Conservation (phyloP, 2,329 filamentous ascomycete species). For the Mollisia scopiformis region DNA sequence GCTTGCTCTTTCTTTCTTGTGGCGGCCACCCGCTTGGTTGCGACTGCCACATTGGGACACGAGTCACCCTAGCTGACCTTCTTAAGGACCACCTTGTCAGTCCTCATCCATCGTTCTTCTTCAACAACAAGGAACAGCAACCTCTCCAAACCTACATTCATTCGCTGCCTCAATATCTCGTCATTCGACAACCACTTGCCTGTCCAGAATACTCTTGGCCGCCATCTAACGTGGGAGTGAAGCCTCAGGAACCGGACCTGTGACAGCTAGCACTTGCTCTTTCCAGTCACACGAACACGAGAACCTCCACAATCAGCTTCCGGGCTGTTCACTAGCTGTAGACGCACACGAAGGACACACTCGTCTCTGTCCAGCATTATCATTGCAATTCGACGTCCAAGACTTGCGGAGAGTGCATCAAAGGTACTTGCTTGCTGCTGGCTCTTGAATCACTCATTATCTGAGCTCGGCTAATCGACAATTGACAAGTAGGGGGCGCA, state of each 20-base stretch:
- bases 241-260: neutral
- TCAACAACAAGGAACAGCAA: neutral
- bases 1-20: neutral
- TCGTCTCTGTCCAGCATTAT: neutral
- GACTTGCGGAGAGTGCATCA: too few species aligned
- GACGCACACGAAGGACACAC: neutral
- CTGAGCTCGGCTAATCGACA: too few species aligned
- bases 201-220: neutral
- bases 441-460: too few species aligned
- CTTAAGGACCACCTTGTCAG: neutral
- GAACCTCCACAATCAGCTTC: neutral
- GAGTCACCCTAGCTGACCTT: neutral
- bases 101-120: neutral
- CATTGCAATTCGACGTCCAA: too few species aligned
- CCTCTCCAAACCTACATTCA: slow-evolving; percentile 19
- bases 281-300: neutral
- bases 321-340: neutral
- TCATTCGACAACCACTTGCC: neutral
- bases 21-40: too few species aligned
- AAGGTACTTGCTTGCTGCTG: too few species aligned
- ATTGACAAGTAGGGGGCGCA: too few species aligned
- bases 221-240: neutral
- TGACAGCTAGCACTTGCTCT: too few species aligned
- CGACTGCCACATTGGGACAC: neutral
- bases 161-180: slow-evolving; percentile 18